Evolutionary conservation across 805 yeast genomes (phyloP).

Genomic region (Starmerella geochares): DNA sequence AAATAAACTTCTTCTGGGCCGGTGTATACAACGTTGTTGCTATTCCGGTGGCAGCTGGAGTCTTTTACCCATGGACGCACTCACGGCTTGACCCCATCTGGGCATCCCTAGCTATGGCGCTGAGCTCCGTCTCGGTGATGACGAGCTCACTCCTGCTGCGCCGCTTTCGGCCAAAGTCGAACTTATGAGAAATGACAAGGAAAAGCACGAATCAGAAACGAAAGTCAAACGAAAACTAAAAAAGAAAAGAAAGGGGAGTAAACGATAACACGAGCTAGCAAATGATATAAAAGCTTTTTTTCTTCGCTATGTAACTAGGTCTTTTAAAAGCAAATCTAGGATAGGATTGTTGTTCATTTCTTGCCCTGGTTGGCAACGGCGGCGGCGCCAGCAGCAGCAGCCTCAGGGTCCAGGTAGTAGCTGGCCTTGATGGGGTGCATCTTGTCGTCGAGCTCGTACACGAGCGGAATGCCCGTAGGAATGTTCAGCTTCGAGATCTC

Average conservation of each 20-base stretch:
- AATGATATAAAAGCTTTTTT: no score
- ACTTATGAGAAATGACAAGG: not conserved
- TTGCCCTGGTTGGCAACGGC: constrained; percentile 94
- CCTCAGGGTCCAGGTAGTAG: constrained; percentile 97
- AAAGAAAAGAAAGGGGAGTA: no score
- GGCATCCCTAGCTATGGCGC: constrained; percentile 89
- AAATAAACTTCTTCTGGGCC: constrained; percentile 80
- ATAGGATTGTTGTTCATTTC: not conserved
- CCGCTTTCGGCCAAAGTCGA: constrained; percentile 32
- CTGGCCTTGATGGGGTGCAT: constrained; percentile 86
- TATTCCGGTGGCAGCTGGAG: constrained; percentile 91
- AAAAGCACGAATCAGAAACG: no score
- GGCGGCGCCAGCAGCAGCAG: constrained; percentile 99
- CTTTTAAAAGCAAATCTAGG: no score
- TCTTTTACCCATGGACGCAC: constrained; percentile 66
- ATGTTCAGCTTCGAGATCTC: constrained; percentile 91
- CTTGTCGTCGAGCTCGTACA: constrained; percentile 80
- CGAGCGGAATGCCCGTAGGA: constrained; percentile 98
- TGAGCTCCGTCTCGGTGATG: constrained; percentile 84
- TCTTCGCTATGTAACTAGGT: no score
- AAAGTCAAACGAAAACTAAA: no score
- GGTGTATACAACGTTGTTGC: constrained; percentile 70
- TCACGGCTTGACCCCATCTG: constrained; percentile 69
- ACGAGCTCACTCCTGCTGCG: constrained; percentile 64
- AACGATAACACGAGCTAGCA: no score